Percentiles rank a stretch among this genome's conserved stretches.
These are phyloP conservation scores for Ceratobasidium sp. DNA, from an alignment of 1,284 basidiomycete species.

Conservation along the genomic window DNA sequence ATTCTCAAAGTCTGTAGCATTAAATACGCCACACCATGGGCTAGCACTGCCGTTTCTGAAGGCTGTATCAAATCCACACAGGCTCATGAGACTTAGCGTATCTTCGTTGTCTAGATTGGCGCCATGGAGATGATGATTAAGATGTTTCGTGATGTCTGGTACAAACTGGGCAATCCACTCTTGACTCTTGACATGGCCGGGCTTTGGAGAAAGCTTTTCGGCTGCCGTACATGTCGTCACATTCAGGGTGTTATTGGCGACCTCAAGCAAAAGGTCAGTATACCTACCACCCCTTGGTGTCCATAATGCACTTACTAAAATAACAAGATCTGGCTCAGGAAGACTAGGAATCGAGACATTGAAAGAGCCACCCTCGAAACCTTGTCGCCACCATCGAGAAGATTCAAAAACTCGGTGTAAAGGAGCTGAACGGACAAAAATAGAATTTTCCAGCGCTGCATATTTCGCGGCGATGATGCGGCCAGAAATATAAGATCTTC, in stretches of 20 bases:
- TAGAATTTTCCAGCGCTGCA: slow-evolving; percentile 5
- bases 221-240: slow-evolving; percentile 71
- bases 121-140: slow-evolving; percentile 64
- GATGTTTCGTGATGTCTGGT: slow-evolving; percentile 62
- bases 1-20: slow-evolving; percentile 61
- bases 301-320: background rate
- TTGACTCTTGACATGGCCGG: slow-evolving; percentile 37
- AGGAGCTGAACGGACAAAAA: slow-evolving; percentile 39
- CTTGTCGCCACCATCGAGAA: slow-evolving; percentile 70
- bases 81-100: slow-evolving; percentile 65
- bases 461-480: slow-evolving; percentile 35
- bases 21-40: slow-evolving; percentile 76
- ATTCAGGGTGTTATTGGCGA: slow-evolving; percentile 73
- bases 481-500: slow-evolving; percentile 35
- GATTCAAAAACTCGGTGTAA: slow-evolving; percentile 67
- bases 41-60: slow-evolving; percentile 59
- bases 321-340: slow-evolving; percentile 46
- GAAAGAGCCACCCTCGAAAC: slow-evolving; percentile 40
- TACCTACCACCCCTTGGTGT: background rate
- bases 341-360: slow-evolving; percentile 31
- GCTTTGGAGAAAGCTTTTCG: slow-evolving; percentile 43
- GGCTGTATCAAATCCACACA: slow-evolving; percentile 80
- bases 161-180: slow-evolving; percentile 65
- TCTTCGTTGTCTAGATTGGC: slow-evolving; percentile 67
- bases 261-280: slow-evolving; percentile 15